Base-by-base conservation (phyloP, 495 filamentous ascomycete species). In the Neurospora sublineolata region DNA sequence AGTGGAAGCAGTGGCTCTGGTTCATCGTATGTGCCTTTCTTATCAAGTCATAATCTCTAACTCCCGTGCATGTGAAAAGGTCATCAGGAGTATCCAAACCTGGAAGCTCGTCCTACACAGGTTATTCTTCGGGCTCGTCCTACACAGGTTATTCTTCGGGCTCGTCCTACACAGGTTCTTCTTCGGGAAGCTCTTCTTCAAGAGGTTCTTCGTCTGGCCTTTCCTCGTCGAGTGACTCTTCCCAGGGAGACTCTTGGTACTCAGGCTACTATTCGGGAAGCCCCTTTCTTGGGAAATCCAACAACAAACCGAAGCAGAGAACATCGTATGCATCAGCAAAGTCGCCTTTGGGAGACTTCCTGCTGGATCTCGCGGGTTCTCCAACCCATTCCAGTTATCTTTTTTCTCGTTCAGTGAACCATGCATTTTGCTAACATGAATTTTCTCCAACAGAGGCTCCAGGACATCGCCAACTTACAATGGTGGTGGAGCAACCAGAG, bases 401-500 rank as follows among this genome's bases (percentile, higher is more conserved):
- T 20, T 20, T 67, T 12, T 16, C 20, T 27, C 14, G 16, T 20
- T 7, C 27, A n/a, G 52, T 27, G 14, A 60, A 30, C 23, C 23
- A 16, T 60, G 3, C 52, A 60, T 16, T 27, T 60, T 60, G 27
- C 52, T 60, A 60, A 60, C 52, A 60, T 60, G 42, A 72, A 67
- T 58, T 36, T 44, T 44, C 68, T 72, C 41, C 72, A 72, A 69
- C 23, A 60, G 23, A 60, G 52, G 52, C 46, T 3, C 10, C 46
- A 76, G 78, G 68, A 76, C 78, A 46, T 79, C 79, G 4, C 75
- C 80, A 10, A 77, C 74, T 10, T 87, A 83, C 73, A 90, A 86
- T 71, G 60, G 79, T 39, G 93, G 93, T 70, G 93, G 93, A 41
- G 73, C 82, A 20, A 90, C 90, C n/a, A 85, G 76, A 14, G 82